Conservation (phyloP, 768 basidiomycete genomes). For the Rhodocollybia butyracea region DNA sequence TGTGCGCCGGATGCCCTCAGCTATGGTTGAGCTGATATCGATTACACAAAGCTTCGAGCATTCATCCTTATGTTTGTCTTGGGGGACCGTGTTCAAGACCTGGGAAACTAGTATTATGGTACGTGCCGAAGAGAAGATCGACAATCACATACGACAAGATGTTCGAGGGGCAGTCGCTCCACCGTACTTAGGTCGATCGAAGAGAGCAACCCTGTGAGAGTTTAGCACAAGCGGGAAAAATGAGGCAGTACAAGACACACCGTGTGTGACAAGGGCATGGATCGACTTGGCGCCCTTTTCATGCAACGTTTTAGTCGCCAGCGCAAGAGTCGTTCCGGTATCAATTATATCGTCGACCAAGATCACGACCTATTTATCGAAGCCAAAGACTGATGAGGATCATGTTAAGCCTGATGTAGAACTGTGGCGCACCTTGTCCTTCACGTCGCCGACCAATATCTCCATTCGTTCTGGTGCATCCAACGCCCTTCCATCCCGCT, state of each 20-base stretch:
- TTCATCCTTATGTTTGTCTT: constrained; percentile 57
- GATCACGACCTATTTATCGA: constrained; percentile 66
- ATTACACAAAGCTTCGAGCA: constrained; percentile 83
- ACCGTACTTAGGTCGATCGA: constrained; percentile 69
- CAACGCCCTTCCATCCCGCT: constrained; percentile 67
- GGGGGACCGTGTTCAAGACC: constrained; percentile 96
- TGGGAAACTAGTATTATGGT: constrained; percentile 21
- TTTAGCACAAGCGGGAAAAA: constrained; percentile 1
- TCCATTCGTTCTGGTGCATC: constrained; percentile 82
- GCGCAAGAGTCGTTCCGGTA: constrained; percentile 82
- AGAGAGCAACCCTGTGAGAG: constrained; percentile 67
- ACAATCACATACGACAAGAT: constrained; percentile 67
- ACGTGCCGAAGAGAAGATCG: constrained; percentile 8
- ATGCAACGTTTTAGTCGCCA: constrained; percentile 81
- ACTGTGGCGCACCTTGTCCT: constrained; percentile 62
- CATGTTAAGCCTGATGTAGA: neutral
- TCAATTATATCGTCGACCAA: constrained; percentile 99
- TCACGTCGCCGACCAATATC: constrained; percentile 91
- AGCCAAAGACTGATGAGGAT: constrained; percentile 7
- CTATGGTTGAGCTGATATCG: constrained; percentile 88
- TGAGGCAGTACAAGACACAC: constrained; percentile 36
- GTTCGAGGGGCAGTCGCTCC: constrained; percentile 70
- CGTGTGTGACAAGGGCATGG: constrained; percentile 90
- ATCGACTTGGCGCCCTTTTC: constrained; percentile 88
- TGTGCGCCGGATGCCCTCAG: constrained; percentile 93